phyloP scores from a whole-genome alignment of 2,329 filamentous ascomycete genomes.

The Pestalotiopsis sp. region DNA sequence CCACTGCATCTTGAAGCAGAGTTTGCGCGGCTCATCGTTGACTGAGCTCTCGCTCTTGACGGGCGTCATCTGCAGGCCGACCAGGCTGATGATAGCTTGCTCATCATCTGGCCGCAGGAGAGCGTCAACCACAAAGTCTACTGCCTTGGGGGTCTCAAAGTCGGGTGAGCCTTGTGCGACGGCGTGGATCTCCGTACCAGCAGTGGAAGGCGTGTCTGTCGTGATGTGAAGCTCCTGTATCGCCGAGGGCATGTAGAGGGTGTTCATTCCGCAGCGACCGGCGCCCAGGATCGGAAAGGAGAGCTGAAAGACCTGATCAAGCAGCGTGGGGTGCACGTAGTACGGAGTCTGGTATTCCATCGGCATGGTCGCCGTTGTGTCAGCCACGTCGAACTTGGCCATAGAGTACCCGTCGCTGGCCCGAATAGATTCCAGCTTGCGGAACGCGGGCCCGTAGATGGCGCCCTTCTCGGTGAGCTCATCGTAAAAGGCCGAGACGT shows the following conservation, averaged over 20 bases:
- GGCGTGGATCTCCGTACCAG: slow-evolving; percentile 14
- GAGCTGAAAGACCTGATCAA: slow-evolving; percentile 48
- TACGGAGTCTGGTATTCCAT: slow-evolving; percentile 43
- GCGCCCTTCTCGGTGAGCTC: slow-evolving; percentile 18
- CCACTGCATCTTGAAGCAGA: slow-evolving; percentile 27
- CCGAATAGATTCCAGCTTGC: slow-evolving; percentile 14
- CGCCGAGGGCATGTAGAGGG: slow-evolving; percentile 25
- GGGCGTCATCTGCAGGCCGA: slow-evolving; percentile 23
- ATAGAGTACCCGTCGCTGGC: slow-evolving; percentile 27
- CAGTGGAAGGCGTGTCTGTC: neutral
- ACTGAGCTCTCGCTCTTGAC: slow-evolving; percentile 11
- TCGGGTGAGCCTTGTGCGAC: slow-evolving; percentile 13
- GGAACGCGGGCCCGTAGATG: slow-evolving; percentile 19
- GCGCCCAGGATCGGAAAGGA: slow-evolving; percentile 41
- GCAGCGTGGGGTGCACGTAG: slow-evolving; percentile 47
- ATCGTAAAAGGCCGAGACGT: slow-evolving; percentile 14
- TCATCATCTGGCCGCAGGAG: slow-evolving; percentile 13
- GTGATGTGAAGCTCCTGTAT: slow-evolving; percentile 25
- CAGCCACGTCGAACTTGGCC: slow-evolving; percentile 40
- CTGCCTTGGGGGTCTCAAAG: slow-evolving; percentile 10
- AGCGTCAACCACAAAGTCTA: slow-evolving; percentile 24
- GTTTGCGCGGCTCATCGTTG: slow-evolving; percentile 32
- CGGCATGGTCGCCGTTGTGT: slow-evolving; percentile 50
- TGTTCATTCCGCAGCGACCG: slow-evolving; percentile 13
- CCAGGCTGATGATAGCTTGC: slow-evolving; percentile 21